Evolutionary conservation across 768 basidiomycete species (phyloP).

Genomic region (Podaxis mareebaensis): DNA sequence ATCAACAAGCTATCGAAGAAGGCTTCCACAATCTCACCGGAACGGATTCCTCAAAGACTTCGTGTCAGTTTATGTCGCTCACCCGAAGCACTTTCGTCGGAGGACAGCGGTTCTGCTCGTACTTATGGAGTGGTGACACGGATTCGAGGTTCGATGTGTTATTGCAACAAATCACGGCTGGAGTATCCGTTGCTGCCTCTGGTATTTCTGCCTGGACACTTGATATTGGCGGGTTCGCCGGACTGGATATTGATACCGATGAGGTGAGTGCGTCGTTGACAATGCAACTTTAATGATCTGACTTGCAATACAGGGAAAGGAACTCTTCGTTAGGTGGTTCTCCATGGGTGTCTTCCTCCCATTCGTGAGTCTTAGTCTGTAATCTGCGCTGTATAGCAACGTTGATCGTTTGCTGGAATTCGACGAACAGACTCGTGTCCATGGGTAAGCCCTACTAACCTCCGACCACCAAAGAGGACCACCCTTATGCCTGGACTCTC

Average conservation of each 20-base stretch:
- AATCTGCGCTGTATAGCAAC: neutral
- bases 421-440: conserved; percentile 10
- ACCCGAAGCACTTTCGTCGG: conserved; percentile 37
- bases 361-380: conserved; percentile 26
- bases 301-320: conserved; percentile 25
- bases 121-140: conserved; percentile 39
- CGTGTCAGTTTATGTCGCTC: conserved; percentile 35
- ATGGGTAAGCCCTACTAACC: neutral
- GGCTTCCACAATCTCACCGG: conserved; percentile 34
- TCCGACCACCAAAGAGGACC: neutral
- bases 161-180: conserved; percentile 35
- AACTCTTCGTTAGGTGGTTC: conserved; percentile 37
- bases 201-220: conserved; percentile 39
- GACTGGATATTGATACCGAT: conserved; percentile 31
- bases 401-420: neutral
- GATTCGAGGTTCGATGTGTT: conserved; percentile 34
- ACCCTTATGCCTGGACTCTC: neutral
- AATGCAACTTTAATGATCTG: neutral
- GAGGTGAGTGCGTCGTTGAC: conserved; percentile 19
- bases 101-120: conserved; percentile 38
- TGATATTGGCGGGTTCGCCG: conserved; percentile 37
- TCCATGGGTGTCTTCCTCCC: conserved; percentile 38
- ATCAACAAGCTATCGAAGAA: conserved; percentile 38
- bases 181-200: conserved; percentile 34
- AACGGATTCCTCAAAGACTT: conserved; percentile 19